Percentiles rank a stretch among this genome's conserved stretches.
Evolutionary conservation across 768 basidiomycete genomes (phyloP).

Genomic region (Paxillus ammoniavirescens): DNA sequence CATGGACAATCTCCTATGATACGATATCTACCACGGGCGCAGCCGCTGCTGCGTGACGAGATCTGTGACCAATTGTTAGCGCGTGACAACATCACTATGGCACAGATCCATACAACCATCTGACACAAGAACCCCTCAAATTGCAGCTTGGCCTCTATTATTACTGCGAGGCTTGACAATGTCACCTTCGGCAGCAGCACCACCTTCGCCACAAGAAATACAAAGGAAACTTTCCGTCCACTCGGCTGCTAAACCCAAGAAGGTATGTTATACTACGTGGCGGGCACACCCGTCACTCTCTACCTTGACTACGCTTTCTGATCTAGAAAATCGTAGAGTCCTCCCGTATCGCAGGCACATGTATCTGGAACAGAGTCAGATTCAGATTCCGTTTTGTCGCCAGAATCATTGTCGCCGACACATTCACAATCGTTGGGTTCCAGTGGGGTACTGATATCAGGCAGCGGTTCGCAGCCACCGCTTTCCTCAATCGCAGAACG

Average conservation of each 20-base stretch:
- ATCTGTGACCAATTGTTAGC: not conserved
- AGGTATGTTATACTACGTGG: conserved; percentile 31
- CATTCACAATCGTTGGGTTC: conserved; percentile 35
- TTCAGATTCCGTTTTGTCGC: conserved; percentile 68
- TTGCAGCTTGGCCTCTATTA: conserved; percentile 9
- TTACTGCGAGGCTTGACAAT: conserved; percentile 16
- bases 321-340: conserved; percentile 27
- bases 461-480: conserved; percentile 45
- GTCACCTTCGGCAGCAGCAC: conserved; percentile 38
- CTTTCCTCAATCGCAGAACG: conserved; percentile 79
- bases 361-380: conserved; percentile 85
- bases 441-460: conserved; percentile 27
- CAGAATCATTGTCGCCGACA: conserved; percentile 46
- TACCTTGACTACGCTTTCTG: conserved; percentile 5
- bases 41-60: not conserved
- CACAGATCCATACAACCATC: too few relatives aligned
- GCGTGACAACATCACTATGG: not conserved
- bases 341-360: conserved; percentile 27
- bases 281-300: not conserved
- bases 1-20: too few relatives aligned
- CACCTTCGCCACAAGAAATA: conserved; percentile 85
- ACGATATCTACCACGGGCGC: too few relatives aligned
- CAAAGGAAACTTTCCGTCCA: conserved; percentile 82
- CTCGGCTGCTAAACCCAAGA: conserved; percentile 52
- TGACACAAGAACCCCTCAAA: conserved; percentile 3